phyloP scores from a whole-genome alignment of 2,329 filamentous ascomycete genomes.

The Trichophyton verrucosum region DNA sequence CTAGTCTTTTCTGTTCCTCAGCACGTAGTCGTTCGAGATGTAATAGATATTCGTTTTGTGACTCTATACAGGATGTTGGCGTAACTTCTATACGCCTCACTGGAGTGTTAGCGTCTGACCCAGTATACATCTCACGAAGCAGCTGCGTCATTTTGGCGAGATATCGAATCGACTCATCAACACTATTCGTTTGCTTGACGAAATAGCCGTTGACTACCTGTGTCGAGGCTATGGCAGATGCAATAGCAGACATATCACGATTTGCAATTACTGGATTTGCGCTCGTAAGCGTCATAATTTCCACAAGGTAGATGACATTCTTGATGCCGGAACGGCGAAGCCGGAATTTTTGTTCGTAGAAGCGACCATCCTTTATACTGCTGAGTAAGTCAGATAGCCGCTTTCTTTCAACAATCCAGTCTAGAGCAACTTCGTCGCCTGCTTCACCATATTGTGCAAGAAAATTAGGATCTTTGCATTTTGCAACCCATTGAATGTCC shows the following conservation, averaged over 20 bases:
- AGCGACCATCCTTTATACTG: constrained; percentile 71
- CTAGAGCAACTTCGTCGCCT: constrained; percentile 57
- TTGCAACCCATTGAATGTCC: constrained; percentile 69
- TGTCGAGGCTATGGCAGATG: constrained; percentile 61
- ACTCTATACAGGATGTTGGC: constrained; percentile 48
- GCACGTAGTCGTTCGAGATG: constrained; percentile 48
- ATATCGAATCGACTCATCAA: constrained; percentile 69
- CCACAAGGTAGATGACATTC: constrained; percentile 67
- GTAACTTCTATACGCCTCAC: constrained; percentile 45
- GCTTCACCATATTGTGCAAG: constrained; percentile 44
- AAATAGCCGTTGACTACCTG: constrained; percentile 72
- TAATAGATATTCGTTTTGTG: constrained; percentile 53
- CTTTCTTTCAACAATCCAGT: constrained; percentile 73
- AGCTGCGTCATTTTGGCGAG: constrained; percentile 58
- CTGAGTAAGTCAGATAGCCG: constrained; percentile 65
- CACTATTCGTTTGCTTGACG: constrained; percentile 59
- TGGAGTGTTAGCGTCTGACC: constrained; percentile 7
- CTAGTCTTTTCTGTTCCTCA: constrained; percentile 34
- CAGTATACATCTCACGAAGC: constrained; percentile 50
- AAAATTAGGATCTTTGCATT: constrained; percentile 48
- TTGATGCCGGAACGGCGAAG: constrained; percentile 59
- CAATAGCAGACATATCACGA: constrained; percentile 54
- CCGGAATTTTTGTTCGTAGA: constrained; percentile 75
- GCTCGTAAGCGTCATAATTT: constrained; percentile 54
- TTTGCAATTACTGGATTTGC: constrained; percentile 27